Conservation (phyloP, 176 grass and related monocot species). For the Oropetium thomaeum region DNA sequence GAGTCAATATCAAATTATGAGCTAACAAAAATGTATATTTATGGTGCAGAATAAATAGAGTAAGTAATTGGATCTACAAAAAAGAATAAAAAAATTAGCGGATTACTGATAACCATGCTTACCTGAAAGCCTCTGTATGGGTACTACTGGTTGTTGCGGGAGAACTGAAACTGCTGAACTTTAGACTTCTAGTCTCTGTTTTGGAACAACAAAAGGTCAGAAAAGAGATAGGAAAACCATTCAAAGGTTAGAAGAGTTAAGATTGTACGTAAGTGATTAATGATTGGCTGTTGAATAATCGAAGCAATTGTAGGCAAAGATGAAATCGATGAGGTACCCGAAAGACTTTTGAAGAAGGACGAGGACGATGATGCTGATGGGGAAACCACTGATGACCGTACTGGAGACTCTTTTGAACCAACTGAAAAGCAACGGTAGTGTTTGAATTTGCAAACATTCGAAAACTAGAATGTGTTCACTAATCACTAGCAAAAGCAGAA, state of each 20-base stretch:
- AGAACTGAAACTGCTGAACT: constrained; percentile 34
- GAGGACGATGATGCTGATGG: constrained; percentile 36
- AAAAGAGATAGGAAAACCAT: not conserved
- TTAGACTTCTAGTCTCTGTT: constrained; percentile 32
- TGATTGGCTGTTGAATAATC: not conserved
- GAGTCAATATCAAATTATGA: not conserved
- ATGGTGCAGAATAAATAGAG: not conserved
- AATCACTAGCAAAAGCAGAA: too few species aligned
- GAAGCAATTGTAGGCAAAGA: not conserved
- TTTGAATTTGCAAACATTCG: not conserved
- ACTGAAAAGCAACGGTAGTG: not conserved
- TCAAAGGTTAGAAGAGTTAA: not conserved
- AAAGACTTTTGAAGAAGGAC: constrained; percentile 51
- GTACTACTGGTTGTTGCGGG: constrained; percentile 18
- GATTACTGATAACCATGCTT: not conserved
- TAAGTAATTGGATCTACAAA: not conserved
- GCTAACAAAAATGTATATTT: not conserved
- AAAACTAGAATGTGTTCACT: not conserved
- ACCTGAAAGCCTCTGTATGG: constrained; percentile 49
- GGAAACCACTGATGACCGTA: constrained; percentile 7
- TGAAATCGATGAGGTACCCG: not conserved
- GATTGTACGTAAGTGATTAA: not conserved
- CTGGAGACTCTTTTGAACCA: constrained; percentile 24
- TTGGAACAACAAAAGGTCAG: constrained; percentile 11
- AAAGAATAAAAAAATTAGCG: not conserved